Conservation (phyloP, 495 filamentous ascomycete species). For the Chaetomium cochliodes region DNA sequence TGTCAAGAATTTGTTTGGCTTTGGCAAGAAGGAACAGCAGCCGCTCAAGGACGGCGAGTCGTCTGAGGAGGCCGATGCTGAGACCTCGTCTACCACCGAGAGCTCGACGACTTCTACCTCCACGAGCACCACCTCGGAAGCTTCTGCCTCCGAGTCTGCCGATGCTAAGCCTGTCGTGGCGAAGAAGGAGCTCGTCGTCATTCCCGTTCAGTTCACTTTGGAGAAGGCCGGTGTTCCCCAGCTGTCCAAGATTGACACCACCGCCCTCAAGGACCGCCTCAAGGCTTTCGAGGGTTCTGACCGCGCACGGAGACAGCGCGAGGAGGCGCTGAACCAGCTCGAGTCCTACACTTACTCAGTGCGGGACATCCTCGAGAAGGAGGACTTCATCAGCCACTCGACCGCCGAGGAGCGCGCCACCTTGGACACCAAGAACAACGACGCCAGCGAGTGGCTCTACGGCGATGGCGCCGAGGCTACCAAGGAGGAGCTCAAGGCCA, state of each 20-base stretch:
- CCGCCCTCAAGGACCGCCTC: slow-evolving; percentile 68
- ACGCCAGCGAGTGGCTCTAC: slow-evolving; percentile 86
- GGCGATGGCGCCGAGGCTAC: slow-evolving; percentile 75
- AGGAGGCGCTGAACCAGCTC: slow-evolving; percentile 87
- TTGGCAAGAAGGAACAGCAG: slow-evolving; percentile 85
- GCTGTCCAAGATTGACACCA: slow-evolving; percentile 56
- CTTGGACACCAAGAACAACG: slow-evolving; percentile 63
- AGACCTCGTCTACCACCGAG: slow-evolving; percentile 37
- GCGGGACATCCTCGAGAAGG: slow-evolving; percentile 74
- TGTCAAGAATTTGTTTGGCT: slow-evolving; percentile 92
- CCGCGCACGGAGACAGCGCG: slow-evolving; percentile 67
- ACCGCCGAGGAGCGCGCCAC: slow-evolving; percentile 59
- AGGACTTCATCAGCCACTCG: slow-evolving; percentile 67
- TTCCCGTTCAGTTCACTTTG: slow-evolving; percentile 64
- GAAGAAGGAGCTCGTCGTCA: slow-evolving; percentile 66
- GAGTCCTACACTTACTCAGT: slow-evolving; percentile 91
- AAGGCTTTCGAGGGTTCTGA: slow-evolving; percentile 83
- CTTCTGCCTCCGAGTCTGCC: slow-evolving; percentile 43
- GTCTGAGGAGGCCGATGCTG: slow-evolving; percentile 48
- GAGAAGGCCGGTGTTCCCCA: slow-evolving; percentile 56
- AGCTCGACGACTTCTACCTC: slow-evolving; percentile 41
- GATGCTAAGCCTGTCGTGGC: slow-evolving; percentile 46
- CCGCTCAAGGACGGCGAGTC: slow-evolving; percentile 61
- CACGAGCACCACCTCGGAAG: slow-evolving; percentile 43
- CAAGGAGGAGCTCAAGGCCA: slow-evolving; percentile 65